Evolutionary conservation across 495 filamentous ascomycete species (phyloP).

Genomic region (Talaromyces nanjingensis): DNA sequence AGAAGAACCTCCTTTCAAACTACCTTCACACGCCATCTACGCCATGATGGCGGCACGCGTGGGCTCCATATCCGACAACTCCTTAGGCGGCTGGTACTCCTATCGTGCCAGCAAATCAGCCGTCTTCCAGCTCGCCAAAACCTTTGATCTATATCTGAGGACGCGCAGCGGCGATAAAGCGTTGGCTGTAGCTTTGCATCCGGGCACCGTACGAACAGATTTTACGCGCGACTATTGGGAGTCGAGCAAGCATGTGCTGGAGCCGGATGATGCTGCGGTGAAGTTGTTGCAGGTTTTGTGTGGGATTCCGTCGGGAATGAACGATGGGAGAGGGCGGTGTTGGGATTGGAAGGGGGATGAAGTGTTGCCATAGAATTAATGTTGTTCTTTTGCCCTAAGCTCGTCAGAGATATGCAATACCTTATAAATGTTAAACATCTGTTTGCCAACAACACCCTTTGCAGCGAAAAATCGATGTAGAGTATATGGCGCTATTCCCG

Average conservation of each 20-base stretch:
- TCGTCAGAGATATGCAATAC: background rate
- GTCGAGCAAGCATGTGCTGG: conserved; percentile 51
- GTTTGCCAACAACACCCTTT: background rate
- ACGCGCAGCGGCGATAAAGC: conserved; percentile 48
- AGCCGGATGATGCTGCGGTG: conserved; percentile 52
- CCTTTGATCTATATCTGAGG: conserved; percentile 62
- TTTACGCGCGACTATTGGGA: conserved; percentile 68
- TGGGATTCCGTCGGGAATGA: conserved; percentile 21
- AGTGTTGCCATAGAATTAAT: conserved; percentile 46
- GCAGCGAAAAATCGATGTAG: background rate
- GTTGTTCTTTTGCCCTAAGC: background rate
- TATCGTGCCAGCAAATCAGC: conserved; percentile 70
- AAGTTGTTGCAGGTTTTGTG: conserved; percentile 49
- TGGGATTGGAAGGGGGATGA: conserved; percentile 77
- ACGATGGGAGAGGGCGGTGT: conserved; percentile 54
- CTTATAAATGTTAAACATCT: background rate
- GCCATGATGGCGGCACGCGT: conserved; percentile 70
- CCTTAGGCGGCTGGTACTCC: conserved; percentile 64
- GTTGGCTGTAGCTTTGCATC: conserved; percentile 66
- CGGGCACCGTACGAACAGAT: conserved; percentile 73
- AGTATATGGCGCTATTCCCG: background rate
- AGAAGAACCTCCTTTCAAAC: background rate
- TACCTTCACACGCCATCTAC: conserved; percentile 50
- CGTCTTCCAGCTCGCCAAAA: conserved; percentile 63
- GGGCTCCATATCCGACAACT: conserved; percentile 65